Base-by-base conservation (phyloP, 768 basidiomycete genomes). In the Tulasnella sp. region DNA sequence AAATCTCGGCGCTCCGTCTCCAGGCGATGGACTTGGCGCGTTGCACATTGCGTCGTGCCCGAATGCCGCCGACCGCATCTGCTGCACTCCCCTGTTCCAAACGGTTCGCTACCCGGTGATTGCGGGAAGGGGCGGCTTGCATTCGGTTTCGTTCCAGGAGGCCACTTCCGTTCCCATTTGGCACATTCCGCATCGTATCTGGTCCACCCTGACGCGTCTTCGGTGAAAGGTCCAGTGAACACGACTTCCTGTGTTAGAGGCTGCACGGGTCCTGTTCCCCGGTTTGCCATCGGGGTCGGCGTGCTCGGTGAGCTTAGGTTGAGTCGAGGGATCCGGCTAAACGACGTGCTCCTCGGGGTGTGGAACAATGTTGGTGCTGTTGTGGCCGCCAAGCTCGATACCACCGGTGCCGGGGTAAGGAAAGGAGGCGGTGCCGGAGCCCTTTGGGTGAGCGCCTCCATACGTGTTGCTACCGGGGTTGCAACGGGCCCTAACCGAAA, bases 1-100 rank as follows among this genome's bases (percentile, higher is more conserved):
- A 58, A 58, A 58, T 58, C 54, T 16, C 54, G n/a, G n/a, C 54
- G n/a, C n/a, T 58, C 54, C 54, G 54, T 58, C 54, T 58, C n/a
- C 20, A 58, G 18, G 6, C 20, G 54, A 20, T 58, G 54, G 18
- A 58, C 54, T 58, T 18, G 18, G 18, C 54, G n/a, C 54, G 54
- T 58, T n/a, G 54, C n/a, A n/a, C 54, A 58, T 20, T 58, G 54
- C 4, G 20, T n/a, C 18, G n/a, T n/a, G n/a, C 54, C 54, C n/a
- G 18, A n/a, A 58, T 58, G 54, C 6, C n/a, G 54, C 20, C 54
- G 54, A 20, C 54, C 54, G 54, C 54, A 58, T 58, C 54, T 18
- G 54, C 54, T n/a, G 18, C 54, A 58, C 54, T 58, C 54, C 6
- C 54, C 54, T 16, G 18, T 58, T n/a, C 54, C 54, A 58, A 58